Evolutionary conservation across 2,329 filamentous ascomycete genomes (phyloP), one percentile per base, ranked within the genome.

Genomic region (Chalaropsis ovoidea): DNA sequence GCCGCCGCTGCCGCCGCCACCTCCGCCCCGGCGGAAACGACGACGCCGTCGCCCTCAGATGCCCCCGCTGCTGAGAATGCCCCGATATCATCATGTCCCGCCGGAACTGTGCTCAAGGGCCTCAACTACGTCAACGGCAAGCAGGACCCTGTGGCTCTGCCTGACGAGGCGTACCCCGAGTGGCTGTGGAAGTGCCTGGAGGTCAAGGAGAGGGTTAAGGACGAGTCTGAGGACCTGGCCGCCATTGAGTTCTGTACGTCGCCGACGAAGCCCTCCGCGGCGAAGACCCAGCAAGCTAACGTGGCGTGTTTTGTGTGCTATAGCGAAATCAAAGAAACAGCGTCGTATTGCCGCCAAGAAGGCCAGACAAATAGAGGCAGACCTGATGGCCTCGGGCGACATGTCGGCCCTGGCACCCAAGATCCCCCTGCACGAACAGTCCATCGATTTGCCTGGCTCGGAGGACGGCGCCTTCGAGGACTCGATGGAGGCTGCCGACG

Each of bases 321-420:
- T 68, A 91, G 88, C 88, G 67, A 94, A 94, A 82, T 92, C 88
- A 35, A 91, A 90, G 75, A 93, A 92, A 73, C 85, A 90, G 74
- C 85, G 89, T 68, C 81, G 84, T 66, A 74, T 87, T 65, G 89
- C 89, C 8, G 84, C 85, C 52, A 91, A 86, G 76, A 79, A 80
- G 74, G 80, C 82, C 72, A 79, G 82, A 65, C 73, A 76, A 27
- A 71, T 78, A 24, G 83, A 88, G 77, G 76, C 81, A 74, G 75
- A 80, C 76, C 72, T 89, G 72, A 74, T 86, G 72, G 82, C 85
- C 65, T 79, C 84, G 62, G 84, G 86, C 72, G 83, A 91, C 76
- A 76, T 87, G 17, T 84, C 84, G 64, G 79, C 83, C 39, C 76
- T 89, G 54, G 81, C 78, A 60, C 82, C 83, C 73, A 86, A 90